phyloP scores from a whole-genome alignment of 306 rosid genomes.

The Senna siamea region DNA sequence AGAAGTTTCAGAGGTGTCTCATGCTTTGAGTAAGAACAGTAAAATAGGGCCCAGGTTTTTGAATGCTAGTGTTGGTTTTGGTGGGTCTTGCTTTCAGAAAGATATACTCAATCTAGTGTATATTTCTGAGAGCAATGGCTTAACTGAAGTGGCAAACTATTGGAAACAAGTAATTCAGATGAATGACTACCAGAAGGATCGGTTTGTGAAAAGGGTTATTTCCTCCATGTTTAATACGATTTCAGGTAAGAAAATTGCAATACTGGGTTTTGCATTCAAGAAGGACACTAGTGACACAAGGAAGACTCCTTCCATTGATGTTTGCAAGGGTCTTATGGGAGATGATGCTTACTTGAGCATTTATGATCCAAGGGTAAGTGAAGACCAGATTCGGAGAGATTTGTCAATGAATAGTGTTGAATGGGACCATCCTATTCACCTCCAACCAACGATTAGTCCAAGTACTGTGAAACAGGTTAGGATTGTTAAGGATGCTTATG shows the following conservation, averaged over 20 bases:
- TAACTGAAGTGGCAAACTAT: slow-evolving; percentile 69
- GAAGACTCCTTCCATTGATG: slow-evolving; percentile 85
- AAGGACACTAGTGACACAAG: slow-evolving; percentile 84
- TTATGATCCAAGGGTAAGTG: slow-evolving; percentile 67
- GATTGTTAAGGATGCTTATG: slow-evolving; percentile 62
- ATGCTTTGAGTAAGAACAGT: slow-evolving; percentile 70
- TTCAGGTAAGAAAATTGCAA: slow-evolving; percentile 75
- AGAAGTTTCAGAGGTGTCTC: slow-evolving; percentile 68
- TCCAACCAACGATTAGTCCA: slow-evolving; percentile 50
- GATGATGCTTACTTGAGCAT: slow-evolving; percentile 71
- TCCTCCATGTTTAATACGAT: slow-evolving; percentile 87
- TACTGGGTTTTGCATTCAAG: slow-evolving; percentile 85
- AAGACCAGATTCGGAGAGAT: slow-evolving; percentile 70
- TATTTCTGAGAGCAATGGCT: slow-evolving; percentile 83
- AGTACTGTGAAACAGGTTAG: slow-evolving; percentile 50
- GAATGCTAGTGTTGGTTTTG: slow-evolving; percentile 88
- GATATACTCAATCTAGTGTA: slow-evolving; percentile 83
- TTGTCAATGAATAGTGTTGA: slow-evolving; percentile 53
- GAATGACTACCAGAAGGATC: slow-evolving; percentile 82
- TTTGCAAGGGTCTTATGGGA: slow-evolving; percentile 77
- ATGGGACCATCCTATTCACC: slow-evolving; percentile 70
- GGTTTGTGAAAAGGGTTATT: slow-evolving; percentile 73
- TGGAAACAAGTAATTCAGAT: slow-evolving; percentile 82
- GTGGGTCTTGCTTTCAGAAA: slow-evolving; percentile 88
- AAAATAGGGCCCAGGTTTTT: slow-evolving; percentile 74